A percentile compares a stretch with the other conserved stretches of the same genome.
Conservation (phyloP, 1,284 basidiomycete genomes). For the Microbotryum lychnidis-dioicae region DNA sequence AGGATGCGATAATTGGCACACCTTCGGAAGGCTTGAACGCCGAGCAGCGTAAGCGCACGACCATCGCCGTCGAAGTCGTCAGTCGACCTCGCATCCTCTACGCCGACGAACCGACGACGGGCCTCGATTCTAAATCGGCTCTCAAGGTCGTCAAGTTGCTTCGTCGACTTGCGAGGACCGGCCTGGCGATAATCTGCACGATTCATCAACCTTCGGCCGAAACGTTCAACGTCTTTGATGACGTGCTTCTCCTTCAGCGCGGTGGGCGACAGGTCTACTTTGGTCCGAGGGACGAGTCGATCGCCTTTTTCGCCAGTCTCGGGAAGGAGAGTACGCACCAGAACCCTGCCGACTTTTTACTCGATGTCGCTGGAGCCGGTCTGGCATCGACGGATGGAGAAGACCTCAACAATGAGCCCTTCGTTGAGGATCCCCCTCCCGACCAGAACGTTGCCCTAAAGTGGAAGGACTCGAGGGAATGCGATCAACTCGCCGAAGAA, state of each 20-base stretch:
- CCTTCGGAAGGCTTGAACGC: constrained; percentile 48
- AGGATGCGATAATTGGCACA: constrained; percentile 47
- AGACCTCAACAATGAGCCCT: constrained; percentile 7
- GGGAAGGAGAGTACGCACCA: constrained; percentile 41
- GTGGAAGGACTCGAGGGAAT: constrained; percentile 36
- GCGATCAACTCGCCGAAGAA: constrained; percentile 41
- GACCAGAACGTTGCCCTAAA: constrained; percentile 11
- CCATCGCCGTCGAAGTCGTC: constrained; percentile 55
- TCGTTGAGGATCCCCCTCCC: background rate
- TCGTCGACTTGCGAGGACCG: constrained; percentile 37
- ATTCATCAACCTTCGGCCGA: constrained; percentile 46
- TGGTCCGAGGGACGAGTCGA: constrained; percentile 56
- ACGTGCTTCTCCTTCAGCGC: constrained; percentile 40
- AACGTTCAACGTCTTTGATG: constrained; percentile 49
- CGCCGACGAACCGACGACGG: constrained; percentile 35
- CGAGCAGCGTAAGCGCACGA: constrained; percentile 51
- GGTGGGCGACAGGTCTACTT: constrained; percentile 52
- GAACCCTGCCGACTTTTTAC: constrained; percentile 35
- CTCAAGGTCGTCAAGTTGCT: constrained; percentile 30
- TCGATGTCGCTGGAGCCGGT: constrained; percentile 58
- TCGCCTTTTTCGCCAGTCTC: constrained; percentile 64
- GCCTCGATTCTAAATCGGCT: constrained; percentile 30
- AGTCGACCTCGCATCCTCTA: constrained; percentile 43
- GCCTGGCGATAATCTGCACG: constrained; percentile 39
- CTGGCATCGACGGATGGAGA: constrained; percentile 40